phyloP scores from a whole-genome alignment of 2,329 filamentous ascomycete genomes.

The Colletotrichum sp. region DNA sequence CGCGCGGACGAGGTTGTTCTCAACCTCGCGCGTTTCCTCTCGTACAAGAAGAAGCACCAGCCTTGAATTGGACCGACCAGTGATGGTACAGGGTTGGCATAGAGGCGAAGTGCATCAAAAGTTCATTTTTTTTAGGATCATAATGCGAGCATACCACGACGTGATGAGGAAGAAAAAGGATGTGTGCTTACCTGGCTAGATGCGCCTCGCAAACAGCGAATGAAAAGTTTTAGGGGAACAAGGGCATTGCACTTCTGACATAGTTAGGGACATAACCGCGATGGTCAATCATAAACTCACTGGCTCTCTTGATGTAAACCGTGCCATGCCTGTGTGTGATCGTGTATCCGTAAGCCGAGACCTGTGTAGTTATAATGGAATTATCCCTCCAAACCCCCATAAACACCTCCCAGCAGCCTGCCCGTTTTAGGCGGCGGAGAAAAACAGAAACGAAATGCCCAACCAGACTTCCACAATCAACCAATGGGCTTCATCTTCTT shows the following conservation, averaged over 20 bases:
- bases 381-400: background rate
- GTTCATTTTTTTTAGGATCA: background rate
- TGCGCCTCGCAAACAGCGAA: background rate
- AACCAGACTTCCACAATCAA: conserved; percentile 32
- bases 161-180: background rate
- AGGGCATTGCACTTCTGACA: conserved; percentile 17
- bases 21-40: conserved; percentile 66
- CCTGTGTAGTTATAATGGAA: conserved; percentile 10
- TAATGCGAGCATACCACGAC: conserved; percentile 10
- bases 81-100: background rate
- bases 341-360: conserved; percentile 2
- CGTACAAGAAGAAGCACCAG: conserved; percentile 67
- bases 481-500: conserved; percentile 73
- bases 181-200: conserved; percentile 14
- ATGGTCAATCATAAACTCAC: conserved; percentile 21
- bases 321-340: background rate
- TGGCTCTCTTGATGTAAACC: background rate
- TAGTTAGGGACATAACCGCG: conserved; percentile 21
- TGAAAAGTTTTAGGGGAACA: background rate
- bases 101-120: background rate
- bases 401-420: background rate
- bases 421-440: background rate
- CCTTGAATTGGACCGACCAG: conserved; percentile 24
- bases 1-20: conserved; percentile 65
- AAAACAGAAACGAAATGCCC: background rate